phyloP scores from a whole-genome alignment of 2,329 filamentous ascomycete genomes.

The Tolypocladium amazonense region DNA sequence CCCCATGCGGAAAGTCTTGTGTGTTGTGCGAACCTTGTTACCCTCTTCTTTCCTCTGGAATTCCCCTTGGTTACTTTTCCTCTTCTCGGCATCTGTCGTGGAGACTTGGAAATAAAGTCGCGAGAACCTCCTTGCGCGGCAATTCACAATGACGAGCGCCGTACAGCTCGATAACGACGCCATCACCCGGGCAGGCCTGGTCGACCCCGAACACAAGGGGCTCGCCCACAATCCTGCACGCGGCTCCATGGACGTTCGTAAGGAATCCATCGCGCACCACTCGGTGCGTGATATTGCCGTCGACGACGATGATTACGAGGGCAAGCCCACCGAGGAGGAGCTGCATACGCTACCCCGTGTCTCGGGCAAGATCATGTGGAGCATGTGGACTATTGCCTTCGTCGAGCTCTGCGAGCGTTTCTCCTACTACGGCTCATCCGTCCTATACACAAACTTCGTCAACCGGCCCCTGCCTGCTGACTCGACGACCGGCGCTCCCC shows the following conservation, averaged over 20 bases:
- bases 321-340: slow-evolving; percentile 51
- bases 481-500: slow-evolving; percentile 41
- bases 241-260: slow-evolving; percentile 17
- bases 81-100: background rate
- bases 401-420: slow-evolving; percentile 69
- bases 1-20: background rate
- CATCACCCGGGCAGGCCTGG: slow-evolving; percentile 21
- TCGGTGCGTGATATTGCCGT: slow-evolving; percentile 6
- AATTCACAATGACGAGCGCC: slow-evolving; percentile 22
- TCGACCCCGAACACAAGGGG: slow-evolving; percentile 18
- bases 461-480: slow-evolving; percentile 41
- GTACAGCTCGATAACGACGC: slow-evolving; percentile 24
- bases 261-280: slow-evolving; percentile 7
- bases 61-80: background rate
- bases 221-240: slow-evolving; percentile 13
- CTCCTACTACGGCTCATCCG: slow-evolving; percentile 64
- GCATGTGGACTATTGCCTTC: slow-evolving; percentile 59
- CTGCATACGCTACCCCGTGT: slow-evolving; percentile 50
- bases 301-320: slow-evolving; percentile 8
- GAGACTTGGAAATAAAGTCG: background rate
- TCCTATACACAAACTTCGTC: slow-evolving; percentile 59
- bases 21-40: background rate
- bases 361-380: slow-evolving; percentile 53
- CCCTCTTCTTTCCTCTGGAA: background rate
- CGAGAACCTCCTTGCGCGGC: background rate